Conservation (phyloP, 805 yeast genomes). For the Ogataea ganodermae region DNA sequence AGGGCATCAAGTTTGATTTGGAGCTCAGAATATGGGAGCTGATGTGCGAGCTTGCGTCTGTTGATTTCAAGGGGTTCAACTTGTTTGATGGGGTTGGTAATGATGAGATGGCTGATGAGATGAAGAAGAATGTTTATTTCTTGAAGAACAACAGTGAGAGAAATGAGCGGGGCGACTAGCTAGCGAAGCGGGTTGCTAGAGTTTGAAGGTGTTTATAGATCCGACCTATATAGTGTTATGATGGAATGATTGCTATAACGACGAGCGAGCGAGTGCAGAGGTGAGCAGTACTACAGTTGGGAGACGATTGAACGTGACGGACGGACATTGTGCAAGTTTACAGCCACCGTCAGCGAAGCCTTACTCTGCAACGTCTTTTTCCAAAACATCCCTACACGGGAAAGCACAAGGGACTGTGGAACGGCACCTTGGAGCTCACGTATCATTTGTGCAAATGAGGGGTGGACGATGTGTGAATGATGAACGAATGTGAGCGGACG, state of each 20-base stretch:
- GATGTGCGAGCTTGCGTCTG: constrained; percentile 23
- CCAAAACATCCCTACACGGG: too few species aligned
- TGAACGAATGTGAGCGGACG: background rate
- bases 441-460: too few species aligned
- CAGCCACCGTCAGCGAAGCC: too few species aligned
- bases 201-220: constrained; percentile 10
- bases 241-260: background rate
- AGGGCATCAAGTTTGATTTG: constrained; percentile 26
- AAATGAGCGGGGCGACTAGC: background rate
- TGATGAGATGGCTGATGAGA: constrained; percentile 30
- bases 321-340: too few species aligned
- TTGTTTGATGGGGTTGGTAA: constrained; percentile 27
- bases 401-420: too few species aligned
- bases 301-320: too few species aligned
- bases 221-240: background rate
- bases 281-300: too few species aligned
- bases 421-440: too few species aligned
- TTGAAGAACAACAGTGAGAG: constrained; percentile 21
- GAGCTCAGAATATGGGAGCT: constrained; percentile 32
- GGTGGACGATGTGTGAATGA: too few species aligned
- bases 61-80: constrained; percentile 31
- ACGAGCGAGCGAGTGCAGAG: background rate
- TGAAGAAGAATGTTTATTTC: constrained; percentile 20
- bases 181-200: background rate
- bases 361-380: too few species aligned